Base-by-base conservation (phyloP, 2,329 filamentous ascomycete species). In the Fusarium burgessii region DNA sequence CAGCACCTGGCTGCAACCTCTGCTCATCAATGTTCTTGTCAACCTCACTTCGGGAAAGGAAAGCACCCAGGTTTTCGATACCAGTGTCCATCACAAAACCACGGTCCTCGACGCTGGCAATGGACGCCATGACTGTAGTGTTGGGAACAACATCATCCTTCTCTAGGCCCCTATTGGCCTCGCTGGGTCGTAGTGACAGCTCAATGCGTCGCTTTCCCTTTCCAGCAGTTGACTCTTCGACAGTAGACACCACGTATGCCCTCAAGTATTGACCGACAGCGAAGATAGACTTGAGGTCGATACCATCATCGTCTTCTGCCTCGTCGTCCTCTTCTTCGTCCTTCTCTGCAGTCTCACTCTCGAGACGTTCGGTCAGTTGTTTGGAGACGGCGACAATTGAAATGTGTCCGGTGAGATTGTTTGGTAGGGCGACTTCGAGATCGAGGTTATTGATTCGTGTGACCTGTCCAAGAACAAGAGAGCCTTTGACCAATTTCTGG, bases 11-110 rank as follows among this genome's bases (percentile, higher is more conserved):
- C 78, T 95, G 91, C 46, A 98, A 85, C 54, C 88, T 87, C 18
- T 90, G 86, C 68, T 93, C 86, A 8, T 91, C 84, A 20, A 92
- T 84, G 46, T 84, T 85, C 33, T 88, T 79, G 52, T 93, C 92
- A 20, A 98, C 84, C 78, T 98, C 94, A 77, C 92, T 94, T 67
- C 92, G 92, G 8, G 94, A 89, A 77, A 99, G 86, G 82, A 99
- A 99, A 5, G 93, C 96, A 70, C 90, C 91, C 56, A 95, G 80
- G 40, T 89, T 87, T 38, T 90, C 85, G 10, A 98, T 84, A 20
- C 94, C 94, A 40, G 98, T 82, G 74, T 98, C 94, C 94, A 99
- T 97, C 60, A 98, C 89, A 62, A 96, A 88, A 68, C 96, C 96
- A 77, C 97, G 95, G 76, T 99, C 97, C 81, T 99, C 95, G n/a